These are phyloP conservation scores for Laguncularia racemosa DNA, from an alignment of 345 rosid species.

Conservation along the genomic window DNA sequence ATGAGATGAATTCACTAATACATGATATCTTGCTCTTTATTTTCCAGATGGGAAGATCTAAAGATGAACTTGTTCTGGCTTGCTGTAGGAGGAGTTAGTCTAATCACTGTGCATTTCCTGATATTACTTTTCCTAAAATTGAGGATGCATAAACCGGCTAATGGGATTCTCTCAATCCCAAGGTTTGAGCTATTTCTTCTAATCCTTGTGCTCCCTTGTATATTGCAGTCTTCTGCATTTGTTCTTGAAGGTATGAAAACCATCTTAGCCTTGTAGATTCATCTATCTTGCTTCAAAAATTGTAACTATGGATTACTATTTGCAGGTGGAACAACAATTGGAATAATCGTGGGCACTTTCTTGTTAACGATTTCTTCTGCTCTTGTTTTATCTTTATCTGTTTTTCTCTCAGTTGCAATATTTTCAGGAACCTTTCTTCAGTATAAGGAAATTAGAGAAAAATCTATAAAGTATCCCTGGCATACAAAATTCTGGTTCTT, in stretches of 20 bases:
- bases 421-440: conserved; percentile 28
- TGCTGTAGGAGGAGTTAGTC: conserved; percentile 28
- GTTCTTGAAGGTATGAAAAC: conserved; percentile 36
- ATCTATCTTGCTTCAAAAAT: background rate
- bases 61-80: conserved; percentile 51
- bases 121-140: conserved; percentile 25
- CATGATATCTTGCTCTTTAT: background rate
- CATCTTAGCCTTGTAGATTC: background rate
- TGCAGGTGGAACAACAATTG: conserved; percentile 34
- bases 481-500: conserved; percentile 24
- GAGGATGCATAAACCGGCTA: conserved; percentile 32
- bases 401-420: conserved; percentile 27
- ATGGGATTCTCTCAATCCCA: conserved; percentile 31
- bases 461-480: conserved; percentile 19
- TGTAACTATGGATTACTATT: conserved; percentile 11
- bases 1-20: background rate
- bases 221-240: conserved; percentile 49
- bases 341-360: conserved; percentile 39
- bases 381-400: conserved; percentile 26
- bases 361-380: conserved; percentile 37
- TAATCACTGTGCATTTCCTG: conserved; percentile 21
- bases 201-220: conserved; percentile 34
- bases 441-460: conserved; percentile 36
- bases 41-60: conserved; percentile 40
- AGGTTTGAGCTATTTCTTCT: conserved; percentile 43